These are phyloP conservation scores for Pilasporangium apinafurcum DNA, from an alignment of 352 stramenopile genomes.

Conservation along the genomic window DNA sequence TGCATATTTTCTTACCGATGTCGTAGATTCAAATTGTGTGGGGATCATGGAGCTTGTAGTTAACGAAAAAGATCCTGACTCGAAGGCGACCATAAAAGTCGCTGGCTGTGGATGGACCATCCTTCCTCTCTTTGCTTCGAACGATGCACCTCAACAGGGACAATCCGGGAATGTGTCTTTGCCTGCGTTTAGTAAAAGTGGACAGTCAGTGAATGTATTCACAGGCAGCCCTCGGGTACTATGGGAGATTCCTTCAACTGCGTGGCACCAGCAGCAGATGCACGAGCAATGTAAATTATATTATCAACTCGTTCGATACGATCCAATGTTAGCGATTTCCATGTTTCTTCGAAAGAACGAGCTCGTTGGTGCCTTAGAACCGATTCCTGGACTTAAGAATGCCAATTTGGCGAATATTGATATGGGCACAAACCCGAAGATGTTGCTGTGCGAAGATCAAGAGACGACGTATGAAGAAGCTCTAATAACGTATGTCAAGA, in stretches of 20 bases:
- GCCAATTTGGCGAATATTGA: constrained; percentile 67
- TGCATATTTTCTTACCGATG: constrained; percentile 79
- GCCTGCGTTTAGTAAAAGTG: constrained; percentile 27
- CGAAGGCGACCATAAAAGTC: constrained; percentile 50
- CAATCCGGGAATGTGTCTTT: constrained; percentile 5
- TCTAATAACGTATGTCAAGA: constrained; percentile 45
- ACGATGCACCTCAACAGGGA: neutral
- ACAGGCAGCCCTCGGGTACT: constrained; percentile 60
- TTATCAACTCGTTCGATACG: constrained; percentile 61
- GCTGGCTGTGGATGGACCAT: constrained; percentile 92
- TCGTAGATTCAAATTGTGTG: constrained; percentile 88
- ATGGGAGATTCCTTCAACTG: constrained; percentile 47
- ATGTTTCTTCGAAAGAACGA: constrained; percentile 85
- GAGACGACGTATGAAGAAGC: constrained; percentile 40
- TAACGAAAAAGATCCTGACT: constrained; percentile 80
- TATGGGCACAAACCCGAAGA: constrained; percentile 55
- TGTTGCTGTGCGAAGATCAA: constrained; percentile 37
- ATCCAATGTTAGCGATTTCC: constrained; percentile 39
- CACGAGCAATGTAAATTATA: constrained; percentile 57
- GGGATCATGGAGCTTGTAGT: constrained; percentile 92
- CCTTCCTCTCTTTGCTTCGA: constrained; percentile 79
- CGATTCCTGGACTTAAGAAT: constrained; percentile 67
- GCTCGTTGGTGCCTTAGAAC: constrained; percentile 71
- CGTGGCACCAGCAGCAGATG: constrained; percentile 50
- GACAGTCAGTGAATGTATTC: constrained; percentile 63